Conservation (phyloP, 116 monocot genomes). For the Zostera marina region DNA sequence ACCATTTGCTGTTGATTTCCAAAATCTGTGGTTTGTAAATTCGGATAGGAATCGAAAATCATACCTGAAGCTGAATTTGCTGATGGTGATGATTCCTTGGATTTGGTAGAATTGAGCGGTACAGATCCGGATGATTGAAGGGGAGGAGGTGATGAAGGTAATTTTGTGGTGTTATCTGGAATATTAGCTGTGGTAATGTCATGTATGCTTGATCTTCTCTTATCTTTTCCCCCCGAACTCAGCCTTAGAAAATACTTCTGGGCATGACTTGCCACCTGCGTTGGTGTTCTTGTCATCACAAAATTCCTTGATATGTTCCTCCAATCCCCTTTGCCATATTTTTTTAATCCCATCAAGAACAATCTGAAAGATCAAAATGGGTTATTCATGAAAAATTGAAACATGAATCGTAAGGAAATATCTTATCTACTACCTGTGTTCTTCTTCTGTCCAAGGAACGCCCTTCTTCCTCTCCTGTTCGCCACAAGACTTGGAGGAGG, state of each 20-base stretch:
- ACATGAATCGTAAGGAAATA: no score
- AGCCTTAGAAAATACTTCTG: slow-evolving; percentile 84
- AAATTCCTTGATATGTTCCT: slow-evolving; percentile 67
- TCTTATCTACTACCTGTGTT: slow-evolving; percentile 65
- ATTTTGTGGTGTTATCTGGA: not conserved
- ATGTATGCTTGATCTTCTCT: slow-evolving; percentile 78
- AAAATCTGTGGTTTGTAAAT: no score
- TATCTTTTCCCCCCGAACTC: slow-evolving; percentile 62
- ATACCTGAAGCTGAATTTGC: no score
- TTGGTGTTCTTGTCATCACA: slow-evolving; percentile 50
- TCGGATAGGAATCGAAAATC: no score
- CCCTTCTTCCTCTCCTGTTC: slow-evolving; percentile 81
- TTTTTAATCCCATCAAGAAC: slow-evolving; percentile 64
- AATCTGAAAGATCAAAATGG: slow-evolving; percentile 22
- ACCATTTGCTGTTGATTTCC: no score
- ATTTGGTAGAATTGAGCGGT: no score
- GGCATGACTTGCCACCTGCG: slow-evolving; percentile 73
- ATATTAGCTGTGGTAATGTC: slow-evolving; percentile 44
- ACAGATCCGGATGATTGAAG: not conserved
- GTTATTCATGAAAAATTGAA: no score
- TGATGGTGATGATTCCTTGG: no score
- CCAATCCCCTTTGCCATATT: slow-evolving; percentile 79
- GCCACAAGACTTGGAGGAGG: slow-evolving; percentile 9
- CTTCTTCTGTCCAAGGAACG: slow-evolving; percentile 71
- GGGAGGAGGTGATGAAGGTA: not conserved